Evolutionary conservation across 306 rosid genomes (phyloP), one percentile per base, ranked within the genome.

Genomic region (Trifolium dubium): DNA sequence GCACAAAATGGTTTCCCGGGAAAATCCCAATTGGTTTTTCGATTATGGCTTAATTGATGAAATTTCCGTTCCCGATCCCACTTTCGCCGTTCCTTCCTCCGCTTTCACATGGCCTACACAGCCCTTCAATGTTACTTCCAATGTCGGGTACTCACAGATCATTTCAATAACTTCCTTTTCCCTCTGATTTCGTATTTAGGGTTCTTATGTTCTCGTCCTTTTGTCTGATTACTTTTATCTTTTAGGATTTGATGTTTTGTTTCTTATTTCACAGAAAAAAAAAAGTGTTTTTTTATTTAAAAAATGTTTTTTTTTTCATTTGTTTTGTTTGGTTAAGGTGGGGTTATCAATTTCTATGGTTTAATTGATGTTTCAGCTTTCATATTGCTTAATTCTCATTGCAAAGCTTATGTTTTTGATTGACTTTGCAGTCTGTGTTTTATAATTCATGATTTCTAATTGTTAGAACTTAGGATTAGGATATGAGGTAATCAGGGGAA

Each of bases 1-100:
- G 29, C n/a, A 54, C 41, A 79, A 37, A 75, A 95, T 95, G 99
- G 98, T 82, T 67, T 87, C 99, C 76, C 96, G 96, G 77, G 99
- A 92, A 88, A 95, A 81, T 76, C 85, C 88, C 78, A 90, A 92
- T 74, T 95, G 98, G 99, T 73, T 88, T 40, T 85, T 58, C 71
- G 98, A 92, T 77, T 95, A 87, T 47, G 92, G 77, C 14, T 74
- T 95, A 59, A 86, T 92, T 29, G 99, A 95, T 62, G 97, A 92
- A 58, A 85, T 87, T 47, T 80, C 96, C 54, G 92, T 83, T 35
- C 79, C 88, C 0, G 95, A 82, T 63, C 83, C 80, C 11, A 77
- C 74, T 78, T 93, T 90, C 77, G 32, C 78, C 9, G 83, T 79
- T 10, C 75, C 92, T 37, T 53, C 87, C 69, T 61, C 96, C 0